These are phyloP conservation scores for Zygotorulaspora sp. DNA, from an alignment of 805 yeast species.

Conservation along the genomic window DNA sequence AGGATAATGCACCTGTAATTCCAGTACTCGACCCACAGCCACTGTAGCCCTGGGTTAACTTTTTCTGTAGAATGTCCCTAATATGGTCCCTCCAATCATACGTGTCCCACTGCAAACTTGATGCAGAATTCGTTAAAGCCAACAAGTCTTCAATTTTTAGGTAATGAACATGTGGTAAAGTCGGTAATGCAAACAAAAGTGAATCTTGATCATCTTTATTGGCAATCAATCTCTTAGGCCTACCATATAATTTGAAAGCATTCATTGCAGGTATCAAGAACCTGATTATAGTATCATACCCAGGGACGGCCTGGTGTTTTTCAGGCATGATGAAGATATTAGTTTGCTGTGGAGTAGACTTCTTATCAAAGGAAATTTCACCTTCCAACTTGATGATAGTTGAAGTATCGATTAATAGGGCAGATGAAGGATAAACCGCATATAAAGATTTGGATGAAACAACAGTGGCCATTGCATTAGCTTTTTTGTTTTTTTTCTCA, in stretches of 20 bases:
- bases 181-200: conserved; percentile 67
- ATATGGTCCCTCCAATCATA: conserved; percentile 57
- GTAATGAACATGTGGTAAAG: conserved; percentile 63
- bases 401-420: conserved; percentile 73
- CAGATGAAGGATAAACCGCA: conserved; percentile 90
- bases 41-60: conserved; percentile 56
- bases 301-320: conserved; percentile 65
- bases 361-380: conserved; percentile 54
- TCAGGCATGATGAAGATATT: conserved; percentile 60
- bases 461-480: conserved; percentile 73
- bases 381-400: conserved; percentile 91
- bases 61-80: conserved; percentile 51
- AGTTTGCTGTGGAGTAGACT: conserved; percentile 45
- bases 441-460: conserved; percentile 64
- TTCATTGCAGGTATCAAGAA: conserved; percentile 66
- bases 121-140: conserved; percentile 36
- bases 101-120: conserved; percentile 48
- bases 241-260: conserved; percentile 65
- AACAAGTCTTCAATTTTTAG: conserved; percentile 56
- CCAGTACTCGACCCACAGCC: conserved; percentile 76
- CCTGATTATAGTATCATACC: conserved; percentile 69
- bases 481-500: conserved; percentile 67
- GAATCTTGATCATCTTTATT: conserved; percentile 52
- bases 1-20: conserved; percentile 51
- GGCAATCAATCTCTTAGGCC: conserved; percentile 61